Evolutionary conservation across 352 stramenopile genomes (phyloP), one percentile per base, ranked within the genome.

Genomic region (Paralagenidium karlingii): DNA sequence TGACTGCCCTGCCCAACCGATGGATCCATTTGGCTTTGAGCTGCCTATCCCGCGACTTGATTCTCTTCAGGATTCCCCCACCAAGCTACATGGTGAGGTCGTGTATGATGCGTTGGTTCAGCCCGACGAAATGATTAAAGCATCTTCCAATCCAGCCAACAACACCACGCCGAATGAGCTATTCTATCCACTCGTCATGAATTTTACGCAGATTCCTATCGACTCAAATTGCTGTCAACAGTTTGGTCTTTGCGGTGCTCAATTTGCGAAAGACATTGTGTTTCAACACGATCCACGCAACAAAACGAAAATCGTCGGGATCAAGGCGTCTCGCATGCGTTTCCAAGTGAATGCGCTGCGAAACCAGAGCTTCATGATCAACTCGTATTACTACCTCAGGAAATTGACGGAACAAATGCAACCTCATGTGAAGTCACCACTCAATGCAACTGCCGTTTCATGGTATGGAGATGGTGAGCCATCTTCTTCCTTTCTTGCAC

Each of bases 311-410:
- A 8, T 30, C 13, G 27, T 43, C 4, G 75, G 64, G 3, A 77
- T 95, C 24, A 19, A 54, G 20, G 81, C 75, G 19, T 89, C 80
- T 34, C 71, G 83, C 8, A 68, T 95, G 45, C 71, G 78, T 3
- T 92, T 94, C 52, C 82, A 94, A 43, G 49, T 91, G 42, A 78
- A 83, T 26, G 76, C 81, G 8, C 64, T 95, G 53, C 68, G 53
- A 22, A 91, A 90, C 42, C 81, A 95, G 51, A 69, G 70, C 34
- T 87, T 90, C 59, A 94, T 89, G 37, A 67, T 94, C 33, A 92
- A 94, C 46, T 90, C 75, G 49, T 89, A 86, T 47, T 93, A 83
- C 49, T 94, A 94, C 38, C 57, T 91, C 29, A 50, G 24, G 12
- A 60, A 41, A 21, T 25, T 40, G 22, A 41, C 40, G 30, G 6